These are phyloP conservation scores for Jatropha multifida DNA, from an alignment of 441 rosid genomes.

Conservation along the genomic window DNA sequence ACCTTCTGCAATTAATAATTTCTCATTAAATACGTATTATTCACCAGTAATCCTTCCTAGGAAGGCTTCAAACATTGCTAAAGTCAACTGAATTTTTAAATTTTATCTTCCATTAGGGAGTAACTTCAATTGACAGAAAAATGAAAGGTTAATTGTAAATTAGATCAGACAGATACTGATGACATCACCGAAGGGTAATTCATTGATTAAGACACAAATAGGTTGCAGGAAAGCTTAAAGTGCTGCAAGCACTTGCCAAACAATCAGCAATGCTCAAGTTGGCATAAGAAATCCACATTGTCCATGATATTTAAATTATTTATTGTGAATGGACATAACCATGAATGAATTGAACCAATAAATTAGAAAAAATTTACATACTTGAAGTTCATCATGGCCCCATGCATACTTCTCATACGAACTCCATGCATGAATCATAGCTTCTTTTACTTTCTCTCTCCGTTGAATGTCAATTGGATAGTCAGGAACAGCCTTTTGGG, in stretches of 20 bases:
- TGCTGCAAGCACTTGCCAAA: neutral
- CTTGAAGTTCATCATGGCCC: slow-evolving; percentile 99
- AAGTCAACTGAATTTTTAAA: neutral
- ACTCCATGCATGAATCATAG: slow-evolving; percentile 98
- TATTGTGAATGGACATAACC: neutral
- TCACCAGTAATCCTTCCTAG: neutral
- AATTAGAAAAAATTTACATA: slow-evolving; percentile 19
- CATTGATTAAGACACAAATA: neutral
- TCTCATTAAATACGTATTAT: neutral
- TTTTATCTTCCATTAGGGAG: neutral
- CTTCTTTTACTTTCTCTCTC: slow-evolving; percentile 90
- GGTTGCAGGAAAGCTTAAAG: neutral
- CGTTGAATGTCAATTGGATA: slow-evolving; percentile 62
- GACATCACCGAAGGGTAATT: neutral
- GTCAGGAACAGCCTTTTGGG: slow-evolving; percentile 38
- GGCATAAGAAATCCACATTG: neutral
- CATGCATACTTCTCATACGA: slow-evolving; percentile 97
- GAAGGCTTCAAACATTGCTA: neutral
- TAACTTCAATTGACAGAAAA: neutral
- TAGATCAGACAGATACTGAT: neutral
- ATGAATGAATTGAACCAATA: neutral
- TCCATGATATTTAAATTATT: neutral
- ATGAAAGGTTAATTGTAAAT: neutral
- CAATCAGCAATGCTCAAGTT: neutral
- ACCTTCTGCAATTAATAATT: neutral